These are phyloP conservation scores for Rugonectria rugulosa DNA, from an alignment of 2,329 filamentous ascomycete genomes.

Conservation along the genomic window DNA sequence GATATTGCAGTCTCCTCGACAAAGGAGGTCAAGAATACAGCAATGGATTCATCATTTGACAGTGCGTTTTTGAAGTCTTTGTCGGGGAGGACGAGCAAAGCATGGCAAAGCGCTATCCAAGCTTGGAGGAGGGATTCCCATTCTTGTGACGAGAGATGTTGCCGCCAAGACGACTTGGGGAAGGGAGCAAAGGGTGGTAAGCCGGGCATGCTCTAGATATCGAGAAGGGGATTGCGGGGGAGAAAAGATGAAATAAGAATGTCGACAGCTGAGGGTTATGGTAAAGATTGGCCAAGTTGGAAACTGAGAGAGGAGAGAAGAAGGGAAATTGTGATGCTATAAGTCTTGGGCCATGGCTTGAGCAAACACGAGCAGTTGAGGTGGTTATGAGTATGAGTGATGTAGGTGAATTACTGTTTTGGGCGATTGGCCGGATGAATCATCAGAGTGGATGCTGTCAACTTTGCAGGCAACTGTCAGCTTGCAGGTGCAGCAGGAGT, in stretches of 20 bases:
- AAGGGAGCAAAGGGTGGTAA: conserved; percentile 81
- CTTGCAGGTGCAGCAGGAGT: background rate
- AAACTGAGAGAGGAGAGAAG: too few relatives aligned
- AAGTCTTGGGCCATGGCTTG: too few relatives aligned
- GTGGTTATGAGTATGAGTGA: conserved; percentile 4
- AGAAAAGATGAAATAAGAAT: too few relatives aligned
- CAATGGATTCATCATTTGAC: conserved; percentile 64
- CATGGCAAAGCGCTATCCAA: conserved; percentile 74
- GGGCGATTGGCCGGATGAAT: conserved; percentile 50
- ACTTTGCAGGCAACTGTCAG: conserved; percentile 19
- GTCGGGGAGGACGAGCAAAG: conserved; percentile 67
- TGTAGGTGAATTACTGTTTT: conserved; percentile 11
- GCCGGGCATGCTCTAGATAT: conserved; percentile 46
- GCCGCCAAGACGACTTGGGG: conserved; percentile 72
- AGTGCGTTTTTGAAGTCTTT: conserved; percentile 61
- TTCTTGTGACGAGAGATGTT: conserved; percentile 71
- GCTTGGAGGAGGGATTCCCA: conserved; percentile 81
- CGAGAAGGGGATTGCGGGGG: too few relatives aligned
- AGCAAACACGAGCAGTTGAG: too few relatives aligned
- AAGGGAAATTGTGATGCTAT: too few relatives aligned
- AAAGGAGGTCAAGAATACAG: conserved; percentile 73
- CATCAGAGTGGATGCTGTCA: conserved; percentile 43
- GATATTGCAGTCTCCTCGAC: conserved; percentile 59
- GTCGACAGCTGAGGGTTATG: too few relatives aligned
- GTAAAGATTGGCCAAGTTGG: too few relatives aligned